Evolutionary conservation across 306 rosid species (phyloP).

Genomic region (Glycine latifolia): DNA sequence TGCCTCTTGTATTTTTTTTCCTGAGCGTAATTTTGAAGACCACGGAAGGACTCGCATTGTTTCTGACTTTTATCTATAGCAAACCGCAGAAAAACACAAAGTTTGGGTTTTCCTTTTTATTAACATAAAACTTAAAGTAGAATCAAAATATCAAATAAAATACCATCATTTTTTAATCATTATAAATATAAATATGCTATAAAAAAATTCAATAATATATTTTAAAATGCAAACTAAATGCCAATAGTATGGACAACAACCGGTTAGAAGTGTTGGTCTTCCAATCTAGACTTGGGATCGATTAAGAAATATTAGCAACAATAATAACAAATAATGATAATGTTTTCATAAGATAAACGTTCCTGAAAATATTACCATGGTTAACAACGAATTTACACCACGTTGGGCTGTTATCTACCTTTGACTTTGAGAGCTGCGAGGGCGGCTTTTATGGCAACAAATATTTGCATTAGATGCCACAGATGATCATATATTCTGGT

Average conservation of each 20-base stretch:
- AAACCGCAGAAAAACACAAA: too few relatives aligned
- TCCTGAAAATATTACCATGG: conserved; percentile 10
- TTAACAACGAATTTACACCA: conserved; percentile 32
- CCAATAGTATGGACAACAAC: neutral
- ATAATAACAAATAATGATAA: neutral
- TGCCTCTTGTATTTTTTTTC: neutral
- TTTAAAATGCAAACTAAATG: neutral
- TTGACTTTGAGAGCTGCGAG: conserved; percentile 2
- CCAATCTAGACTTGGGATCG: neutral
- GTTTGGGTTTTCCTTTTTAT: too few relatives aligned
- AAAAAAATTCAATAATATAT: too few relatives aligned
- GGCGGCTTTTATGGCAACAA: conserved; percentile 21
- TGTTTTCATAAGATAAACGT: neutral
- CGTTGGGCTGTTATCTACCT: neutral
- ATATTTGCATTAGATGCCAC: conserved; percentile 45
- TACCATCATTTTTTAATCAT: neutral
- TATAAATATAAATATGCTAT: too few relatives aligned
- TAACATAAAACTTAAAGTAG: too few relatives aligned
- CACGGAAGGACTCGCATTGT: neutral
- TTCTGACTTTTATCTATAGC: neutral
- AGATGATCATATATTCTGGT: conserved; percentile 21
- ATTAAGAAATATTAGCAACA: neutral
- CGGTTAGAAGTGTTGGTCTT: neutral
- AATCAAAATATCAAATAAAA: too few relatives aligned
- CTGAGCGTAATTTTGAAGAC: neutral